Percentiles rank a stretch among this genome's conserved stretches.
phyloP scores from a whole-genome alignment of 306 rosid genomes.

The Prunus salicina region DNA sequence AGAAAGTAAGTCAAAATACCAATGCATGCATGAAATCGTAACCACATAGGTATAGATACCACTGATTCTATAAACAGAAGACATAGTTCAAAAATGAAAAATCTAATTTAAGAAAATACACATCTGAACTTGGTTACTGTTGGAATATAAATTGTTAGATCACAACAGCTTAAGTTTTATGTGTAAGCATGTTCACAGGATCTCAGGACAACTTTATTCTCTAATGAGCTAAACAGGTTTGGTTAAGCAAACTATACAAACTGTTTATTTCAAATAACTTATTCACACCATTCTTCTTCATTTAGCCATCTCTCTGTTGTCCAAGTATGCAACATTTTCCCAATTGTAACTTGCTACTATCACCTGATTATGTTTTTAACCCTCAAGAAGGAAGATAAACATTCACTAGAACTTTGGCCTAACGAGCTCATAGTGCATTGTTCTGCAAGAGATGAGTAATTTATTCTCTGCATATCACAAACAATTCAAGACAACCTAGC shows the following conservation, averaged over 20 bases:
- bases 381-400: not conserved
- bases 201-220: not conserved
- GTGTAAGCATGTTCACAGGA: not conserved
- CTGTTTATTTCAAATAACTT: not conserved
- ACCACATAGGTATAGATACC: not conserved
- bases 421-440: not conserved
- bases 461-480: slow-evolving; percentile 1
- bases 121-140: not conserved
- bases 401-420: not conserved
- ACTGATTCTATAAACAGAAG: not conserved
- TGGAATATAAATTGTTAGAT: not conserved
- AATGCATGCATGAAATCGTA: not conserved
- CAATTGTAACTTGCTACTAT: not conserved
- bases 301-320: not conserved
- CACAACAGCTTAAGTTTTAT: not conserved
- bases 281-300: not conserved
- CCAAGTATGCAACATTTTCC: not conserved
- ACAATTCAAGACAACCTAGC: not conserved
- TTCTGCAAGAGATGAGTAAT: not conserved
- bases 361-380: not conserved
- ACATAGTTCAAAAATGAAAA: slow-evolving; percentile 2
- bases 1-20: not conserved
- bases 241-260: not conserved
- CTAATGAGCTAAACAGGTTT: not conserved
- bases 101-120: not conserved